Percentiles rank a stretch among this genome's conserved stretches.
Conservation (phyloP, 352 stramenopile genomes). For the Phytophthora pluvialis region DNA sequence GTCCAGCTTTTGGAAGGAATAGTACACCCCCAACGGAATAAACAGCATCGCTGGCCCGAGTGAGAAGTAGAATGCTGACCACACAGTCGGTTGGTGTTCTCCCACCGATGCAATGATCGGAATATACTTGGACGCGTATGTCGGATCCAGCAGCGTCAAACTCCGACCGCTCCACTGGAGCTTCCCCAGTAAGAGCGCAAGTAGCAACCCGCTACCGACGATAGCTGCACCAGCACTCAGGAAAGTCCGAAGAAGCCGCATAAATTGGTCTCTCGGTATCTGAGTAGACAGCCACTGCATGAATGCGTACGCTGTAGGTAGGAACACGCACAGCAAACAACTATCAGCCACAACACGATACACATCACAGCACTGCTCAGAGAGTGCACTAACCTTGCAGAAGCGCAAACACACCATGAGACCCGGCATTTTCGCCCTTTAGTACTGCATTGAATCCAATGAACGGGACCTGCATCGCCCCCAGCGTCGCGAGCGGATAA, state of each 20-base stretch:
- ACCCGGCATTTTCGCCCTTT: constrained; percentile 77
- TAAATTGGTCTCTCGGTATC: constrained; percentile 56
- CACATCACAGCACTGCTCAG: background rate
- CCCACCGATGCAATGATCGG: constrained; percentile 95
- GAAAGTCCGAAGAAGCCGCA: constrained; percentile 48
- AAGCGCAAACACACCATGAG: constrained; percentile 94
- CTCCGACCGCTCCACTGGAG: constrained; percentile 93
- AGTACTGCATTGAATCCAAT: constrained; percentile 97
- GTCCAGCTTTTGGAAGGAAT: constrained; percentile 79
- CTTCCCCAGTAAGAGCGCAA: constrained; percentile 73
- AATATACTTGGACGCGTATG: constrained; percentile 95
- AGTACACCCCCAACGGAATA: constrained; percentile 90
- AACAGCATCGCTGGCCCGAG: constrained; percentile 90
- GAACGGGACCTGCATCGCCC: constrained; percentile 98
- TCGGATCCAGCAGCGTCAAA: constrained; percentile 92
- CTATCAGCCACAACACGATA: constrained; percentile 23
- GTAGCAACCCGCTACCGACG: constrained; percentile 43
- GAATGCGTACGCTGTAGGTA: constrained; percentile 53
- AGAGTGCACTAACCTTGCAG: constrained; percentile 71
- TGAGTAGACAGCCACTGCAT: constrained; percentile 58
- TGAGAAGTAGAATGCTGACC: constrained; percentile 93
- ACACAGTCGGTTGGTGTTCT: constrained; percentile 94
- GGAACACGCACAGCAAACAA: constrained; percentile 12
- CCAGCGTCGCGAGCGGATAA: constrained; percentile 95
- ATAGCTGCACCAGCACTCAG: constrained; percentile 43